A percentile compares a stretch with the other conserved stretches of the same genome.
Evolutionary conservation across 768 basidiomycete species (phyloP).

Genomic region (Trametes meyenii): DNA sequence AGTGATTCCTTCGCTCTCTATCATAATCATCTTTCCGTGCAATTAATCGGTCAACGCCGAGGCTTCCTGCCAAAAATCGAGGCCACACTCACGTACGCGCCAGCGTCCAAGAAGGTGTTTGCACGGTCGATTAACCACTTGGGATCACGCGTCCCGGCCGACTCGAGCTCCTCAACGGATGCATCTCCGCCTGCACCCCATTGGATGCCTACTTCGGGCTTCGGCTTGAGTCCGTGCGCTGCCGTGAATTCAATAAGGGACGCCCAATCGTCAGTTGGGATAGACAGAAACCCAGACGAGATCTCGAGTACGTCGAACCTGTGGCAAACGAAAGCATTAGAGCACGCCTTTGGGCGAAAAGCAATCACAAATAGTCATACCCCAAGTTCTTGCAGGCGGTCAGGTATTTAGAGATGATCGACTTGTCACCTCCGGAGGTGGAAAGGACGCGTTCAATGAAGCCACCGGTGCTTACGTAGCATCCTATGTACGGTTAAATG

Average conservation of each 20-base stretch:
- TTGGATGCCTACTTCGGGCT: conserved; percentile 50
- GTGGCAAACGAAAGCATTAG: neutral
- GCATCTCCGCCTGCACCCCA: conserved; percentile 51
- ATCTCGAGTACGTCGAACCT: conserved; percentile 50
- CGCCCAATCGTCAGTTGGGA: conserved; percentile 48
- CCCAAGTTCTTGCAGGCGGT: conserved; percentile 42
- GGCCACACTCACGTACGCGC: conserved; percentile 33
- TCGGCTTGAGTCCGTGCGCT: conserved; percentile 44
- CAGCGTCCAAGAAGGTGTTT: conserved; percentile 44
- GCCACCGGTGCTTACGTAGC: conserved; percentile 48
- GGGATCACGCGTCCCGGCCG: conserved; percentile 43
- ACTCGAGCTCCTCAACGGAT: conserved; percentile 41
- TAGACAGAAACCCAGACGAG: conserved; percentile 49
- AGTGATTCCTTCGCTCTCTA: conserved; percentile 50
- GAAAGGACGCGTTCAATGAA: conserved; percentile 44
- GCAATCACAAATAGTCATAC: conserved; percentile 21
- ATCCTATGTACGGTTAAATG: conserved; percentile 15
- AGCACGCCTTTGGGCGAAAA: neutral
- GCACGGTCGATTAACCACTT: conserved; percentile 46
- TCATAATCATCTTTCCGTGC: conserved; percentile 44
- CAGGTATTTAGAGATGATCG: conserved; percentile 40
- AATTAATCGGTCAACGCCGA: neutral
- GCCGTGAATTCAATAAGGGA: conserved; percentile 43
- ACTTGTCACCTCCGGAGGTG: conserved; percentile 37
- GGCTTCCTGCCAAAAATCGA: neutral